Base-by-base conservation (phyloP, 1,139 yeast genomes). In the Lodderomyces pseudojiufengensis region DNA sequence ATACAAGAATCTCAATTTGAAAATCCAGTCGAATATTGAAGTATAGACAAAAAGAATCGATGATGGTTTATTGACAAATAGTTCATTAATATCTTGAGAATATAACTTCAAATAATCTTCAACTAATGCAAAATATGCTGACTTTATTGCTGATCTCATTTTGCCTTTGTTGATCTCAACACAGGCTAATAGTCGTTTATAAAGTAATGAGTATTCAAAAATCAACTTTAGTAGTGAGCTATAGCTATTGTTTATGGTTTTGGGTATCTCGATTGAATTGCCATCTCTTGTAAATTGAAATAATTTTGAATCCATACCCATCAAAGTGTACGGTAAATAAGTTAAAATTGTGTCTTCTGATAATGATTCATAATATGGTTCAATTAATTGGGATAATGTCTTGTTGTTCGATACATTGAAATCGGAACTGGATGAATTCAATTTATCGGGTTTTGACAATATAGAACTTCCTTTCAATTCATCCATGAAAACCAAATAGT, bases 191-290 rank as follows among this genome's bases (percentile, higher is more conserved):
- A 85, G 55, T 37, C 62, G 59, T 39, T 70, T 71, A 58, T 76
- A 85, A 6, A 87, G 61, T 29, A 90, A 58, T 0, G 88, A 94
- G 2, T 87, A 81, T 54, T 90, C 97, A 31, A 84, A 62, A 1
- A 85, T 60, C 33, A 69, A 61, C 38, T 73, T 76, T 24, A 86
- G 55, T 18, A 81, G 48, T 0, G 80, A 78, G 27, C 83, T 67
- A 26, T 76, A 64, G 15, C 90, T 77, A 42, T 72, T 73, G 16
- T 80, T 75, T 9, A 85, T 56, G 25, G 65, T 59, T 1, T 60
- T 46, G 0, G 95, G 88, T 9, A 85, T 54, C 28, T 57, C 60
- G 6, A 63, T 47, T 10, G 63, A 54, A 14, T 48, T 48, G 20
- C 51, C 49, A 6, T 63, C 59, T 5, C 57, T 56, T 5, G 49